Evolutionary conservation across 495 filamentous ascomycete species (phyloP).

Genomic region (Neurospora sp.): DNA sequence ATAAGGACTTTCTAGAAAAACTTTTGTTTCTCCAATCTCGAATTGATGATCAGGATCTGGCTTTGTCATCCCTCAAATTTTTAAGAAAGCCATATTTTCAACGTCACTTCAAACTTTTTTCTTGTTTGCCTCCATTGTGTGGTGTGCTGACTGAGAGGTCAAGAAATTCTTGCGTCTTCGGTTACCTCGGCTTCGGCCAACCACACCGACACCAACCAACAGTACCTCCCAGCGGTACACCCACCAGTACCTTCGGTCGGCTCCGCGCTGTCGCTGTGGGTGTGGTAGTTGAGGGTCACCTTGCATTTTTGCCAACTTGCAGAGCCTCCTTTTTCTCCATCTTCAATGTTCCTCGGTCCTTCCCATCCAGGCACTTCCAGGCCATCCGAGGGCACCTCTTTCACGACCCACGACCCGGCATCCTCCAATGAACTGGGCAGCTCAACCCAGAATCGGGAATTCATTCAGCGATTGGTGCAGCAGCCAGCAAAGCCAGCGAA

Average conservation of each 20-base stretch:
- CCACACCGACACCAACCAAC: not conserved
- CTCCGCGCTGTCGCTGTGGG: not conserved
- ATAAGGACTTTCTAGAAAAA: not conserved
- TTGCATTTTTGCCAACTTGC: not conserved
- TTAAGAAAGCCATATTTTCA: not conserved
- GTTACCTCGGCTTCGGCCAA: not conserved
- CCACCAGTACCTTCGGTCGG: not conserved
- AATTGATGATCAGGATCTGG: not conserved
- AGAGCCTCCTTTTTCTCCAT: not conserved
- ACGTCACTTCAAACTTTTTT: not conserved
- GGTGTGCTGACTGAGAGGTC: not conserved
- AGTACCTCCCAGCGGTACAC: not conserved
- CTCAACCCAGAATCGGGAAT: not conserved
- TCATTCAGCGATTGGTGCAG: not conserved
- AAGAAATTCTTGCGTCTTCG: not conserved
- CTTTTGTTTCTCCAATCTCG: not conserved
- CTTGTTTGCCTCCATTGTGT: not conserved
- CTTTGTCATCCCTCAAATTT: not conserved
- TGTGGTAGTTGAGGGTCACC: not conserved
- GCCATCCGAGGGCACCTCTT: not conserved
- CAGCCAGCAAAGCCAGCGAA: not conserved
- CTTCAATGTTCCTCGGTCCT: not conserved
- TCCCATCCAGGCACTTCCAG: not conserved
- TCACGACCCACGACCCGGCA: not conserved
- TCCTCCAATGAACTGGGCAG: not conserved